Evolutionary conservation across 352 stramenopile genomes (phyloP).

Genomic region (Phytophthora cactorum): DNA sequence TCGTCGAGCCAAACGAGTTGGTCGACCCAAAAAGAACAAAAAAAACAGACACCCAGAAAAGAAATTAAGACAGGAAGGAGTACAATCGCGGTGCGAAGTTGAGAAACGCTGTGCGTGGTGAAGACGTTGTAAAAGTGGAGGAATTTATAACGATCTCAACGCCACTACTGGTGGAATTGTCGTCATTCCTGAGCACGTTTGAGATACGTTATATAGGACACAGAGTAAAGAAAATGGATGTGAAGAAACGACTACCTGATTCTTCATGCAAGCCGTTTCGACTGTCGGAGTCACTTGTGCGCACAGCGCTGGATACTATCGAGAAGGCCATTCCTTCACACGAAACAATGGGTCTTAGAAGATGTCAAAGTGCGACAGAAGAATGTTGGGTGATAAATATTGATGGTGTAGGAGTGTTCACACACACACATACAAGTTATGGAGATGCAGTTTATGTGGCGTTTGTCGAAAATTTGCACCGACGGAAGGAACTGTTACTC

Average conservation of each 20-base stretch:
- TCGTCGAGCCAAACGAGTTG: not conserved
- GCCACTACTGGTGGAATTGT: not conserved
- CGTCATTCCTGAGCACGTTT: not conserved
- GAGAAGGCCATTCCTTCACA: not conserved
- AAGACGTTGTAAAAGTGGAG: not conserved
- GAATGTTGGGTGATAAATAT: not conserved
- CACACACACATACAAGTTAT: not conserved
- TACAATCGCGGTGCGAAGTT: not conserved
- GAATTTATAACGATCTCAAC: not conserved
- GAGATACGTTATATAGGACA: not conserved
- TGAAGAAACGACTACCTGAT: not conserved
- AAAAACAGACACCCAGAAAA: not conserved
- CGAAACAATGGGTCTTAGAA: not conserved
- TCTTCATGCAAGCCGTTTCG: not conserved
- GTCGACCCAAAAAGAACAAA: not conserved
- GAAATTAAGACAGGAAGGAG: not conserved
- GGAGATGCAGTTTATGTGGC: not conserved
- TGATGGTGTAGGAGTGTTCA: not conserved
- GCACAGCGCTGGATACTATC: not conserved
- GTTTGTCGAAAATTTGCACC: not conserved
- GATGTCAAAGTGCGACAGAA: not conserved
- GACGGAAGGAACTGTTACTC: not conserved
- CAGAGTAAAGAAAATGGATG: not conserved
- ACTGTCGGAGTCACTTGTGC: not conserved
- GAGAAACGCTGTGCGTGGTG: not conserved